phyloP scores from a whole-genome alignment of 1,139 yeast genomes.

The Candida albicans region DNA sequence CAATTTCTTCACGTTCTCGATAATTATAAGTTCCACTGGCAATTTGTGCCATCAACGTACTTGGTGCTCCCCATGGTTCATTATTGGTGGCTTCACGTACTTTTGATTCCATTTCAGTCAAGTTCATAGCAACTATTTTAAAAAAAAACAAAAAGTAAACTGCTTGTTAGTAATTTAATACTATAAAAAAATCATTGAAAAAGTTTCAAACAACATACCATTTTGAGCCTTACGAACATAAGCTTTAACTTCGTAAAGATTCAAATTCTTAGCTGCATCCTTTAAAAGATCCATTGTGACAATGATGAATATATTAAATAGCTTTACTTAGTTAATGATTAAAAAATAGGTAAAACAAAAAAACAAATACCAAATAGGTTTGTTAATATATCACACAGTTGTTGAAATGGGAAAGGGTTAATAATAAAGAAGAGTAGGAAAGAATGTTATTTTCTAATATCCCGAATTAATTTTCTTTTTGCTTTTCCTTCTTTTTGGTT shows the following conservation, averaged over 20 bases:
- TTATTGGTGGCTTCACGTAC: conserved; percentile 97
- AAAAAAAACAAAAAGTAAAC: neutral
- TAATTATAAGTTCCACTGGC: conserved; percentile 93
- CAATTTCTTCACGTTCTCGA: conserved; percentile 74
- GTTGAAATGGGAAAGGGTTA: neutral
- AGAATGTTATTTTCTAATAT: too few relatives aligned
- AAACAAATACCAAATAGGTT: neutral
- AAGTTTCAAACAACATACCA: conserved; percentile 44
- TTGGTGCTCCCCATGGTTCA: conserved; percentile 99
- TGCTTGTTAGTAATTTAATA: neutral
- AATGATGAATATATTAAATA: neutral
- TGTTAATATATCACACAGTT: too few relatives aligned
- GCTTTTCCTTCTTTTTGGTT: neutral
- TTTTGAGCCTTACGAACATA: conserved; percentile 98
- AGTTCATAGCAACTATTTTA: conserved; percentile 80
- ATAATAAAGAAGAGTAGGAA: neutral
- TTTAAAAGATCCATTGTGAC: conserved; percentile 60
- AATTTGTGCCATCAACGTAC: conserved; percentile 89
- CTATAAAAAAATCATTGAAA: neutral
- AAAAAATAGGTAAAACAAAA: neutral
- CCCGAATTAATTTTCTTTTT: too few relatives aligned
- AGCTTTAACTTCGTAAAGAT: conserved; percentile 93
- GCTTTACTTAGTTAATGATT: neutral
- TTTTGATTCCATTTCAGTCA: conserved; percentile 93
- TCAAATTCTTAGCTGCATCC: conserved; percentile 76